Conservation (phyloP, 2,329 filamentous ascomycete species). For the Orbilia ellipsospora region DNA sequence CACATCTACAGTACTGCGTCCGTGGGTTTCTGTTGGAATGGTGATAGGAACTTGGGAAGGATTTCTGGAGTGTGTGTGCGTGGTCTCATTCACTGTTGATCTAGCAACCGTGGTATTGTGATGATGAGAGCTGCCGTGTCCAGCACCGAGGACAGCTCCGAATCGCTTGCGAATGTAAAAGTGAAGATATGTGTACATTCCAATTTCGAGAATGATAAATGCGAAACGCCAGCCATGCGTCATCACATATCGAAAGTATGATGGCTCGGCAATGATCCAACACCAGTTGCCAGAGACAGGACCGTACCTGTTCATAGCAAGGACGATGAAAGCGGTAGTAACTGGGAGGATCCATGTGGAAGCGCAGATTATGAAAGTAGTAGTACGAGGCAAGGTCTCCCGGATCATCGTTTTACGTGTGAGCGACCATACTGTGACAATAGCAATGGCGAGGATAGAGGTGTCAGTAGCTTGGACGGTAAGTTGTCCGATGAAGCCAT, state of each 20-base stretch:
- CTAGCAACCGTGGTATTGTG: slow-evolving; percentile 17
- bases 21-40: background rate
- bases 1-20: background rate
- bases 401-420: slow-evolving; percentile 59
- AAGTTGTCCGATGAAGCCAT: slow-evolving; percentile 65
- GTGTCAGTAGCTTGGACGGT: slow-evolving; percentile 64
- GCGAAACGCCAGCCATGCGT: slow-evolving; percentile 66
- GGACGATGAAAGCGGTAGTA: slow-evolving; percentile 61
- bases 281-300: slow-evolving; percentile 67
- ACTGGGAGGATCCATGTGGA: slow-evolving; percentile 64
- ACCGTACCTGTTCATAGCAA: slow-evolving; percentile 60
- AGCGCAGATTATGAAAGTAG: slow-evolving; percentile 60
- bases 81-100: slow-evolving; percentile 24
- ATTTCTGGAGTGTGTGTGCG: slow-evolving; percentile 3
- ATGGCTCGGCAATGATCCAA: slow-evolving; percentile 64
- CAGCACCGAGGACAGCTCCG: slow-evolving; percentile 36
- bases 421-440: slow-evolving; percentile 64
- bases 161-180: slow-evolving; percentile 57
- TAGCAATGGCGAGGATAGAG: slow-evolving; percentile 65
- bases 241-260: slow-evolving; percentile 64
- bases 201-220: slow-evolving; percentile 63
- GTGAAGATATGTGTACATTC: slow-evolving; percentile 65
- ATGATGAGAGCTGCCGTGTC: slow-evolving; percentile 19
- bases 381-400: slow-evolving; percentile 37
- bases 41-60: background rate